These are phyloP conservation scores for Wallacemonas rigidus DNA, from an alignment of 208 protist genomes.

Conservation along the genomic window DNA sequence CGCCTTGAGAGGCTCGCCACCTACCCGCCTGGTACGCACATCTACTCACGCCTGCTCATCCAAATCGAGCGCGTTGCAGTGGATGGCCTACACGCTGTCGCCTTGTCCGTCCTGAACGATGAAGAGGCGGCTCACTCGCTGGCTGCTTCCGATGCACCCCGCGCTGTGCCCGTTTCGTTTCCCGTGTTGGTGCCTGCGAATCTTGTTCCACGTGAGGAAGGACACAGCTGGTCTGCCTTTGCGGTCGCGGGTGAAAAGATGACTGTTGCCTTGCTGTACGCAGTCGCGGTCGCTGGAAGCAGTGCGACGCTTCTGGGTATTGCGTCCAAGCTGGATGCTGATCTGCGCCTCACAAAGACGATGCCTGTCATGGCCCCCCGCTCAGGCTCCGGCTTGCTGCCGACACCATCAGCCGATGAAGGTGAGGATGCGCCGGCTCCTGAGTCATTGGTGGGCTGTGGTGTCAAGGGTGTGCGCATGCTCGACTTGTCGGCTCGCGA, in stretches of 20 bases:
- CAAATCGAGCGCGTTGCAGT: constrained; percentile 65
- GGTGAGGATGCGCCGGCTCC: not conserved
- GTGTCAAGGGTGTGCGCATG: constrained; percentile 29
- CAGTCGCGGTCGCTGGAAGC: constrained; percentile 64
- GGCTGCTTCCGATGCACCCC: constrained; percentile 1
- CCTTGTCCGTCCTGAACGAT: constrained; percentile 17
- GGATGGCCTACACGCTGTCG: constrained; percentile 60
- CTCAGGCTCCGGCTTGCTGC: not conserved
- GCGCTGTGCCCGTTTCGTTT: constrained; percentile 14
- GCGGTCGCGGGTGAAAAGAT: constrained; percentile 77
- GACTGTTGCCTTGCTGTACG: constrained; percentile 71
- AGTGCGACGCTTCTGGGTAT: constrained; percentile 57
- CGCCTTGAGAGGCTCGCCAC: constrained; percentile 45
- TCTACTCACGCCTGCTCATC: constrained; percentile 52
- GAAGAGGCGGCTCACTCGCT: constrained; percentile 28
- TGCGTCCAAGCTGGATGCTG: constrained; percentile 66
- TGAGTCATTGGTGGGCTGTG: constrained; percentile 19
- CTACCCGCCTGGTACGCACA: constrained; percentile 47
- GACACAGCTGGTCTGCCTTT: constrained; percentile 51
- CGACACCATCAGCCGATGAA: not conserved
- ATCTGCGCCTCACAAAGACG: constrained; percentile 50
- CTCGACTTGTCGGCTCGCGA: constrained; percentile 41
- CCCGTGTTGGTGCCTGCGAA: constrained; percentile 62
- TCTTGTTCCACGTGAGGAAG: constrained; percentile 47
- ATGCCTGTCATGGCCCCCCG: not conserved